These are phyloP conservation scores for Rhizoctonia solani DNA, from an alignment of 1,284 basidiomycete species.

Conservation along the genomic window DNA sequence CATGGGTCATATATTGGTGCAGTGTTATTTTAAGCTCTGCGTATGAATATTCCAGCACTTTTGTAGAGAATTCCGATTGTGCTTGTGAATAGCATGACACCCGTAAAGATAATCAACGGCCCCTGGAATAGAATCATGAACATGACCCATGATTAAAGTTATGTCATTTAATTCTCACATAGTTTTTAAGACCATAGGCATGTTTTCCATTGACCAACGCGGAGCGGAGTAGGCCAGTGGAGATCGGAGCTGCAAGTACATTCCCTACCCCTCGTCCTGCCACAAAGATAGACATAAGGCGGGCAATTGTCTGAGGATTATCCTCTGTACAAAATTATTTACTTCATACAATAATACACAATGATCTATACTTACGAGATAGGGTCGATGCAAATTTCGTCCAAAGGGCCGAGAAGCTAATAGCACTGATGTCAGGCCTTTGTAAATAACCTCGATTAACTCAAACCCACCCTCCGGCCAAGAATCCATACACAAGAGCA, in stretches of 20 bases:
- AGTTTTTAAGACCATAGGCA: constrained; percentile 33
- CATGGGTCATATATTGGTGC: neutral
- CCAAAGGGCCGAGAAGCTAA: constrained; percentile 38
- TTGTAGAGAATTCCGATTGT: constrained; percentile 31
- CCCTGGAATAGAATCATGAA: neutral
- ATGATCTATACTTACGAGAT: constrained; percentile 25
- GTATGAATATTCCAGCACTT: constrained; percentile 3
- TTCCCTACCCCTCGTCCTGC: constrained; percentile 33
- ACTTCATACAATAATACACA: too few species aligned
- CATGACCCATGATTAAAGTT: neutral
- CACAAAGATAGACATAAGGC: constrained; percentile 37
- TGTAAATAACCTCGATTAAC: neutral
- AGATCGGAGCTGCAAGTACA: constrained; percentile 29
- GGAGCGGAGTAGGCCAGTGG: constrained; percentile 22
- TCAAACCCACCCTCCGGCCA: constrained; percentile 36
- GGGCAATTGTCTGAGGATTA: constrained; percentile 34
- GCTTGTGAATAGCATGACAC: constrained; percentile 23
- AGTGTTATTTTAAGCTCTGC: neutral
- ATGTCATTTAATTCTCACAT: neutral
- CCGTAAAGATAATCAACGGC: constrained; percentile 24
- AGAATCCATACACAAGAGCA: constrained; percentile 37
- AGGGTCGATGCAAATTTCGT: constrained; percentile 37
- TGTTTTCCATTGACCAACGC: constrained; percentile 3
- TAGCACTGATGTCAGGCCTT: neutral
- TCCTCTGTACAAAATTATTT: constrained; percentile 33